Base-by-base conservation (phyloP, 306 rosid genomes). In the Trifolium dubium region DNA sequence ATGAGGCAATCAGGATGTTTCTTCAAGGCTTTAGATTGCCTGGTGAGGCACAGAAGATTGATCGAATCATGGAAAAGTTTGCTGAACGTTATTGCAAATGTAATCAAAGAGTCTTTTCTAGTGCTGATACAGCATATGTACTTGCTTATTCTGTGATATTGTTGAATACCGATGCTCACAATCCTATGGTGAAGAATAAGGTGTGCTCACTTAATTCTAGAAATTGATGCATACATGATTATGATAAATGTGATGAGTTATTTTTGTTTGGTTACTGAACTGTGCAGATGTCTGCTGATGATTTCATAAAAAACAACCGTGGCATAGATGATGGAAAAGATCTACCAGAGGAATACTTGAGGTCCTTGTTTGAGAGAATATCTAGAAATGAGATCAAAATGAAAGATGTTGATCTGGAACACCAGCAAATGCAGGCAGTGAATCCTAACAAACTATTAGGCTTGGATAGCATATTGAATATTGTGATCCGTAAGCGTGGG, bases 311-410 rank as follows among this genome's bases (percentile, higher is more conserved):
- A 85, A 95, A 95, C 81, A 95, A 95, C 78, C 98, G 98, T 3
- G 99, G 99, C 72, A 86, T 95, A 79, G 99, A 95, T 85, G 98
- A 95, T 87, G 99, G 99, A 67, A 92, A 95, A 84, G 99, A 95
- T 89, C 78, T 95, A 74, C 88, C 97, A 35, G 99, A 92, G 82
- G 97, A 92, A 83, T 87, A 88, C 81, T 60, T 95, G 88, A 88
- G 91, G 84, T 90, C 97, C 12, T 71, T 95, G 80, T 95, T 74
- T 86, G 99, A 95, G 69, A 86, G 99, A 75, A 90, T 95, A 86
- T 87, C 97, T 74, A 90, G 89, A 86, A 92, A 87, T 85, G 99
- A 95, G 85, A 95, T 95, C 78, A 95, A 95, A 86, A 92, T 95
- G 99, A 95, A 95, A 82, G 99, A 87, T 5, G 86, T 87, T 80